Evolutionary conservation across 352 stramenopile genomes (phyloP).

Genomic region (Chrysophaeum taylorii): DNA sequence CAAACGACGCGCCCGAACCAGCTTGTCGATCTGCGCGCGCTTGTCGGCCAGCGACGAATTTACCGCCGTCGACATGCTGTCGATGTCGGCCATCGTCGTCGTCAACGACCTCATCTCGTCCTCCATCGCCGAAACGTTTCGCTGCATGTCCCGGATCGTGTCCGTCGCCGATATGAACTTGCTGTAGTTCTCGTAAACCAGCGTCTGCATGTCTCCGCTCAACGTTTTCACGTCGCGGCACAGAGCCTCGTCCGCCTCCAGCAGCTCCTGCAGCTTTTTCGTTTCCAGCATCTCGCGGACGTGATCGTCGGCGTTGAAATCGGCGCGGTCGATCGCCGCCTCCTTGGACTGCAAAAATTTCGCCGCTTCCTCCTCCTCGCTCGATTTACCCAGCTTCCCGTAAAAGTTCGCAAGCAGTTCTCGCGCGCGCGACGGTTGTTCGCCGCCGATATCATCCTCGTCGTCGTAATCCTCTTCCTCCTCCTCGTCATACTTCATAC

Average conservation of each 20-base stretch:
- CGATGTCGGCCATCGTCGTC: conserved; percentile 23
- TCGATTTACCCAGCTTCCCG: not conserved
- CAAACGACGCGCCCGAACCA: conserved; percentile 75
- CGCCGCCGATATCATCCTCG: too few relatives aligned
- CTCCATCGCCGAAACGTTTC: conserved; percentile 34
- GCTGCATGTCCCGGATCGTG: conserved; percentile 73
- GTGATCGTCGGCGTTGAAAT: conserved; percentile 16
- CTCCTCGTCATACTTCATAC: too few relatives aligned
- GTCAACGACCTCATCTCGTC: conserved; percentile 25
- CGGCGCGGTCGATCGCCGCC: conserved; percentile 8
- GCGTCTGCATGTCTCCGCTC: conserved; percentile 97
- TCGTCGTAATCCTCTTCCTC: too few relatives aligned
- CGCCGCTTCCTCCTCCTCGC: not conserved
- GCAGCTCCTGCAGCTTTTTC: not conserved
- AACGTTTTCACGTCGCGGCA: conserved; percentile 49
- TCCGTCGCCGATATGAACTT: conserved; percentile 99
- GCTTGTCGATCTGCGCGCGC: conserved; percentile 67
- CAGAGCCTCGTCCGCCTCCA: conserved; percentile 11
- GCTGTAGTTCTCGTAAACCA: conserved; percentile 99
- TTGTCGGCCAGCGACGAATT: conserved; percentile 25
- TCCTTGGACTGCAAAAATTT: too few relatives aligned
- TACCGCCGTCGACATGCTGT: conserved; percentile 5
- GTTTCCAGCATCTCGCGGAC: conserved; percentile 10
- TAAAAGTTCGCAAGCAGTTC: not conserved
- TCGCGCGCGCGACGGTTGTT: too few relatives aligned